Base-by-base conservation (phyloP, 192 early-diverging fungal genomes). In the Cladochytrium replicatum region DNA sequence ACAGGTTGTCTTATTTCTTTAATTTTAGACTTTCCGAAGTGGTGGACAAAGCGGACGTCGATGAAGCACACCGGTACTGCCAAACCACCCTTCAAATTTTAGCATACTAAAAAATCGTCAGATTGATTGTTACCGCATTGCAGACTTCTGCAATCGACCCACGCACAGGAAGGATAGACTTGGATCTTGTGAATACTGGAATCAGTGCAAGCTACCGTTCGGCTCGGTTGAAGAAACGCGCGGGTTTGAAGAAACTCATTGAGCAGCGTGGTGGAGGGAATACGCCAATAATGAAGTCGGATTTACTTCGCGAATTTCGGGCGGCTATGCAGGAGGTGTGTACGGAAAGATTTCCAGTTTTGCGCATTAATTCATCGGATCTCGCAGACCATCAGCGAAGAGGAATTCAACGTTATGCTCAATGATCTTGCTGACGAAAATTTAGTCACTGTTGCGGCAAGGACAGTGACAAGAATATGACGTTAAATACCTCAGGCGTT, bases 81-180 rank as follows among this genome's bases (percentile, higher is more conserved):
- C 6, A 46, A 17, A 6, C 17, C 24, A 9, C 9, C n/a, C 37
- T 6, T 48, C 47, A 8, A 48, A 42, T n/a, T 15, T 15, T 9
- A 42, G 22, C 11, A 48, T 13, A 39, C n/a, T 15, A 17, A 17
- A 17, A 42, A 13, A 38, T 9, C 47, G 25, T 43, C 24, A 59
- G 60, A 11, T 62, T 99, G 43, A 81, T 97, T 45, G 75, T 82
- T 50, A 83, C 83, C 34, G 95, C 92, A 6, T 77, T 98, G 58
- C 87, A 92, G 46, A 82, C 89, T 17, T 76, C 81, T 4, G 95
- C 95, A 3, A 90, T 87, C 22, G 92, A 98, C 53, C 93, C 93
- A 2, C 74, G 76, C 32, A 98, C 94, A 19, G 95, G 95, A 21
- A 68, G 83, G 45, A 84, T 98, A 23, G 95, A 98, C 51, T 74